Conservation (phyloP, 2,329 filamentous ascomycete genomes). For the Epichloe sibirici region DNA sequence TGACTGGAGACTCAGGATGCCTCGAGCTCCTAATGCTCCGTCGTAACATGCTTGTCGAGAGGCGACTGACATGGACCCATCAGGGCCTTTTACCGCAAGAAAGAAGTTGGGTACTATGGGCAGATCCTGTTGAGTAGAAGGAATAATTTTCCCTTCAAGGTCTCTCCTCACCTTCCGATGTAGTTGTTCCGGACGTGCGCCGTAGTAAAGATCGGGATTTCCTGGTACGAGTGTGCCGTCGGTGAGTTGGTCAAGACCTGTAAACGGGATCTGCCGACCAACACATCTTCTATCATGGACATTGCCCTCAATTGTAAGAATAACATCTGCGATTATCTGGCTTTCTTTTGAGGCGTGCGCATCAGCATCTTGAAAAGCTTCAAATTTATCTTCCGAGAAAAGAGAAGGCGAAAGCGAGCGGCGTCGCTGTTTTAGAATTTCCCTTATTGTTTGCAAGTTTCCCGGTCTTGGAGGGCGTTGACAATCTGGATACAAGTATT, state of each 20-base stretch:
- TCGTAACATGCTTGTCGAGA: conserved; percentile 23
- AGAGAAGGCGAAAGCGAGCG: conserved; percentile 23
- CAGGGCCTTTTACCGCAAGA: conserved; percentile 24
- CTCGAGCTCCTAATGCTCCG: neutral
- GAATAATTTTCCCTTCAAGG: conserved; percentile 15
- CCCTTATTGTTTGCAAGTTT: conserved; percentile 11
- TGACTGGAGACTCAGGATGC: neutral
- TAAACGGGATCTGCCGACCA: conserved; percentile 19
- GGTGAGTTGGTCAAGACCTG: conserved; percentile 24
- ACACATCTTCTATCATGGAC: conserved; percentile 11
- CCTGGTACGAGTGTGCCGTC: conserved; percentile 19
- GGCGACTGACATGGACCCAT: conserved; percentile 16
- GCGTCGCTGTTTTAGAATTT: conserved; percentile 6
- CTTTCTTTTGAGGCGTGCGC: conserved; percentile 21
- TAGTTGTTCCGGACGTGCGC: conserved; percentile 19
- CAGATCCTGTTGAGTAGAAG: conserved; percentile 18
- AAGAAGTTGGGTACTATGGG: conserved; percentile 28
- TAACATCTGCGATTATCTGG: conserved; percentile 17
- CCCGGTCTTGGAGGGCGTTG: conserved; percentile 7
- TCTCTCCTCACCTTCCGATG: conserved; percentile 11
- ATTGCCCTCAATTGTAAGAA: conserved; percentile 21
- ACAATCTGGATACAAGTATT: too few species aligned
- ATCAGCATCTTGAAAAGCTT: conserved; percentile 17
- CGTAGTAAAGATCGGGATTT: conserved; percentile 24
- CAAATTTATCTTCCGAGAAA: conserved; percentile 21